Conservation (phyloP, 2,329 filamentous ascomycete genomes). For the Gremmenia infestans region DNA sequence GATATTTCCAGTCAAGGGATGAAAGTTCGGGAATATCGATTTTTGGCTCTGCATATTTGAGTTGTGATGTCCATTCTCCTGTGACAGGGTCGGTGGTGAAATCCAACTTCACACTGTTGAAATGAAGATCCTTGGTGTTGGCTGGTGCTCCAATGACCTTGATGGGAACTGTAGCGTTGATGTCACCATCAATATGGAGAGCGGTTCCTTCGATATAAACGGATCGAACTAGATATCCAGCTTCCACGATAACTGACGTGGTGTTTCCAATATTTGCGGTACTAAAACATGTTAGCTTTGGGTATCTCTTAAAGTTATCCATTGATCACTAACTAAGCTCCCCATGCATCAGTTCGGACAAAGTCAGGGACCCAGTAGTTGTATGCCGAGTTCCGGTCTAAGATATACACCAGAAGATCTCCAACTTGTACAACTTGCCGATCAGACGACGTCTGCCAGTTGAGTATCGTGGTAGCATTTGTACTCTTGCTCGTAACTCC, state of each 20-base stretch:
- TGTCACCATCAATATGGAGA: slow-evolving; percentile 62
- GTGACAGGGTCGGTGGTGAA: slow-evolving; percentile 40
- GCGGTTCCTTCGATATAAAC: slow-evolving; percentile 50
- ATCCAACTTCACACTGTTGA: slow-evolving; percentile 49
- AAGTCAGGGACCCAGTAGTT: slow-evolving; percentile 63
- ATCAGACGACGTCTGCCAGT: slow-evolving; percentile 51
- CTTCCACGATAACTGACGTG: slow-evolving; percentile 55
- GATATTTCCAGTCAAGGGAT: slow-evolving; percentile 59
- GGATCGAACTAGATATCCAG: slow-evolving; percentile 59
- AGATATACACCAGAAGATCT: slow-evolving; percentile 25
- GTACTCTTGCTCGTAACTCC: slow-evolving; percentile 31
- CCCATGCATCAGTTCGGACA: slow-evolving; percentile 34
- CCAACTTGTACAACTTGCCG: slow-evolving; percentile 47
- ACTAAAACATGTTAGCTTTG: slow-evolving; percentile 14
- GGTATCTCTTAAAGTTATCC: neutral
- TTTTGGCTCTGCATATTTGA: slow-evolving; percentile 45
- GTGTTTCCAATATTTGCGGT: slow-evolving; percentile 30
- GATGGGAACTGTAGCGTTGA: slow-evolving; percentile 63
- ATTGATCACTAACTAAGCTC: slow-evolving; percentile 26
- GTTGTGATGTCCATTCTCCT: slow-evolving; percentile 44
- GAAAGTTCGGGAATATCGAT: slow-evolving; percentile 54
- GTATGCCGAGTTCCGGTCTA: slow-evolving; percentile 62
- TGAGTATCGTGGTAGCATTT: slow-evolving; percentile 43
- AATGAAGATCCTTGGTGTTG: slow-evolving; percentile 49
- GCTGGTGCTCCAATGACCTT: slow-evolving; percentile 62